Evolutionary conservation across 2,329 filamentous ascomycete genomes (phyloP).

Genomic region (Alternaria dauci): DNA sequence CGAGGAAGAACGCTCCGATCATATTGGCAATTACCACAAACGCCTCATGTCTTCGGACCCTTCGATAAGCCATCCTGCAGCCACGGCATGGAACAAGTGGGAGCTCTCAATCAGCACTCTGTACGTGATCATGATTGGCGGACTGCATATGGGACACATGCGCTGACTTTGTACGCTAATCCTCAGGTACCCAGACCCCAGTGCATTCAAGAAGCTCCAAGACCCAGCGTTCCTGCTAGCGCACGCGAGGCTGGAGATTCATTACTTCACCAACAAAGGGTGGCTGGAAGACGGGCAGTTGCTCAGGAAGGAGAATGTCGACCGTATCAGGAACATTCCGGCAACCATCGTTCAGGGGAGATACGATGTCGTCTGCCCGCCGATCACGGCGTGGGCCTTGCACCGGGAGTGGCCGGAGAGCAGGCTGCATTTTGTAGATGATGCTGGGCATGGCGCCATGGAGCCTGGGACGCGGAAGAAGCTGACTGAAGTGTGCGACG

Average conservation of each 20-base stretch:
- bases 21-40: slow-evolving; percentile 52
- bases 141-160: slow-evolving; percentile 16
- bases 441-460: slow-evolving; percentile 47
- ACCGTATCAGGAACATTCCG: slow-evolving; percentile 50
- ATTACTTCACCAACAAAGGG: slow-evolving; percentile 55
- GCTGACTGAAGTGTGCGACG: slow-evolving; percentile 35
- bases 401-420: slow-evolving; percentile 52
- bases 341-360: slow-evolving; percentile 56
- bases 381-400: slow-evolving; percentile 55
- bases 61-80: slow-evolving; percentile 41
- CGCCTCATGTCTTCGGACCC: slow-evolving; percentile 49
- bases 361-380: slow-evolving; percentile 58
- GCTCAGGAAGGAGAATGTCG: slow-evolving; percentile 44
- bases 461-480: slow-evolving; percentile 40
- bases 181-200: slow-evolving; percentile 39
- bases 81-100: slow-evolving; percentile 50
- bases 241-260: slow-evolving; percentile 55
- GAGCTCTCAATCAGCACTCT: slow-evolving; percentile 46
- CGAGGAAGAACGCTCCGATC: slow-evolving; percentile 49
- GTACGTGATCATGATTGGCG: not conserved
- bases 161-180: slow-evolving; percentile 16
- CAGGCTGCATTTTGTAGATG: slow-evolving; percentile 42
- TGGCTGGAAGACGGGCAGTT: slow-evolving; percentile 56
- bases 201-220: slow-evolving; percentile 29
- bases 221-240: slow-evolving; percentile 43